Percentiles rank a stretch among this genome's conserved stretches.
Evolutionary conservation across 345 rosid species (phyloP).

Genomic region (Carallia pectinifolia): DNA sequence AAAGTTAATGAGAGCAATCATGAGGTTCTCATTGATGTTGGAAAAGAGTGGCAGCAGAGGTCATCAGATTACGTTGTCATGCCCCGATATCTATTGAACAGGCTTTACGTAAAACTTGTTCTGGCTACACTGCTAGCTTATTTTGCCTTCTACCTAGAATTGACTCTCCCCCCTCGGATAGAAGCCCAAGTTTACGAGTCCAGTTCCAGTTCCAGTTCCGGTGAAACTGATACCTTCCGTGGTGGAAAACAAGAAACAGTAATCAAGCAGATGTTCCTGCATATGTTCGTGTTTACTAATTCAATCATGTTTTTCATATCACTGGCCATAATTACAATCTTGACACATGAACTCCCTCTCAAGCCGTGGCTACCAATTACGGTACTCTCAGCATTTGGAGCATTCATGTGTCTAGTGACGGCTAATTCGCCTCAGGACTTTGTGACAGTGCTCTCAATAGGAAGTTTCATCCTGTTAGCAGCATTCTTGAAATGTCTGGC

Average conservation of each 20-base stretch:
- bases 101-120: neutral
- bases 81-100: neutral
- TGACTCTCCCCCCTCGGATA: neutral
- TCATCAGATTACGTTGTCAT: neutral
- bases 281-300: neutral
- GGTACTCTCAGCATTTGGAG: neutral
- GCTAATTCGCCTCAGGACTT: neutral
- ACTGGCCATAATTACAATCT: neutral
- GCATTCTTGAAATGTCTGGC: neutral
- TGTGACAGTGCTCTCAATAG: neutral
- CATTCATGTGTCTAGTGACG: neutral
- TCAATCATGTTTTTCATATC: slow-evolving; percentile 11
- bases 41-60: neutral
- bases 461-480: neutral
- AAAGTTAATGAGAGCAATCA: neutral
- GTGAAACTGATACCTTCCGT: no score
- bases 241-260: neutral
- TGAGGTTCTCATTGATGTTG: no score
- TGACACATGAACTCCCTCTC: neutral
- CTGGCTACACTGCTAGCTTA: neutral
- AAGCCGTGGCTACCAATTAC: neutral
- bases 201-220: neutral
- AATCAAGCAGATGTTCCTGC: neutral
- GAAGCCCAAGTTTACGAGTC: neutral
- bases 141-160: neutral